Base-by-base conservation (phyloP, 306 rosid species). In the Glycine tomentella region DNA sequence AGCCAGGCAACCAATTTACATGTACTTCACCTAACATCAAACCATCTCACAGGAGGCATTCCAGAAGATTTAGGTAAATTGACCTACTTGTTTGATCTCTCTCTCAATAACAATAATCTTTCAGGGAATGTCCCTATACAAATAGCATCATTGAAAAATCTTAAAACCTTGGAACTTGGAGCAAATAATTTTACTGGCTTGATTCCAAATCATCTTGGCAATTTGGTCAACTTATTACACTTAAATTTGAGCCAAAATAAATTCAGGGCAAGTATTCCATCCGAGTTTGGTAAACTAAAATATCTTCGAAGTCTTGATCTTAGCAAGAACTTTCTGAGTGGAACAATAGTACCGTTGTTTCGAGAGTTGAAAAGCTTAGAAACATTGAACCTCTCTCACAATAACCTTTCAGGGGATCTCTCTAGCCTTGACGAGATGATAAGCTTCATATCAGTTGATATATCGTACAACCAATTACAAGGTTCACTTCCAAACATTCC, bases 351-450 rank as follows among this genome's bases (percentile, higher is more conserved):
- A 15, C 0, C 66, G 17, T 11, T 12, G n/a, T 63, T 86, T 8
- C 78, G 84, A 12, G 12, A 62, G 7, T 52, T 86, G 73, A 68
- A 8, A n/a, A 46, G 5, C 25, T 73, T 89, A 34, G 81, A 71
- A 31, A 9, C 9, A 17, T 25, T 89, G 69, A 89, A 89, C 50
- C 77, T 89, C 20, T 89, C 92, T 2, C 85, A 86, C 72, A 89
- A 89, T 33, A n/a, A 61, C 15, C 79, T 88, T 45, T 78, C 42
- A 16, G 87, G 88, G 13, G 48, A 65, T 55, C 87, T 89, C 33
- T 63, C 81, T 0, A 9, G 34, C 8, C 86, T 88, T 48, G 20
- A 31, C 3, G 36, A 53, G 3, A 61, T 88, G 88, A 6, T 69
- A 42, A 71, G 77, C 53, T 84, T 88, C 84, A 74, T 70, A 74